Base-by-base conservation (phyloP, 2,329 filamentous ascomycete species). In the Colletotrichum endophyticum region DNA sequence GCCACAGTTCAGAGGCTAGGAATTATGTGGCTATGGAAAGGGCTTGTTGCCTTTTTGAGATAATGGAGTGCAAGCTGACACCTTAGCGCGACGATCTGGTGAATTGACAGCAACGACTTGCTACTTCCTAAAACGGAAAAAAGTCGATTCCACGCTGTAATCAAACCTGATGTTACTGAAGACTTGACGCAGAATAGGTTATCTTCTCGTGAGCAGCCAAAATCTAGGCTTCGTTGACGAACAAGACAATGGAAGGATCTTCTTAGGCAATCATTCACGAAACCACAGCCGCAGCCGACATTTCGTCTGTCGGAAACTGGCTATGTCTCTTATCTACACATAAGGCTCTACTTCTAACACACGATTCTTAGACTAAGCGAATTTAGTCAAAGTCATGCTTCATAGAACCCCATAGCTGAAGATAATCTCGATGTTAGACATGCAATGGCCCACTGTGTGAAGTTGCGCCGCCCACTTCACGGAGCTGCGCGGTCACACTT, bases 121-220 rank as follows among this genome's bases (percentile, higher is more conserved):
- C n/a, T 56, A 68, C 15, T 57, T 56, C 66, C 49, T 32, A 34
- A 68, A 57, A 27, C 12, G 44, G 64, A 22, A 53, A 56, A 19
- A 9, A n/a, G 2, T 12, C 19, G 2, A 11, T 62, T 13, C 6
- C 3, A 7, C 19, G 39, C 19, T n/a, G 19, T 0, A 3, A 2
- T 44, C 11, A 22, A 22, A 53, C 12, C n/a, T 8, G n/a, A 13
- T 22, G 4, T 0, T 53, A 12, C 44, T 3, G 6, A 13, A 22
- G n/a, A 13, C n/a, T 53, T 0, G 6, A 53, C 6, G n/a, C n/a
- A 8, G 0, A 13, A 25, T 4, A 53, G 11, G 11, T 6, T 2
- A 3, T 22, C 6, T 8, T 53, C 12, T 22, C 6, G 11, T 0
- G 9, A 12, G 4, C n/a, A 49, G 44, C 44, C 16, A 44, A 44